Evolutionary conservation across 306 rosid genomes (phyloP).

Genomic region (Gleditsia sinensis): DNA sequence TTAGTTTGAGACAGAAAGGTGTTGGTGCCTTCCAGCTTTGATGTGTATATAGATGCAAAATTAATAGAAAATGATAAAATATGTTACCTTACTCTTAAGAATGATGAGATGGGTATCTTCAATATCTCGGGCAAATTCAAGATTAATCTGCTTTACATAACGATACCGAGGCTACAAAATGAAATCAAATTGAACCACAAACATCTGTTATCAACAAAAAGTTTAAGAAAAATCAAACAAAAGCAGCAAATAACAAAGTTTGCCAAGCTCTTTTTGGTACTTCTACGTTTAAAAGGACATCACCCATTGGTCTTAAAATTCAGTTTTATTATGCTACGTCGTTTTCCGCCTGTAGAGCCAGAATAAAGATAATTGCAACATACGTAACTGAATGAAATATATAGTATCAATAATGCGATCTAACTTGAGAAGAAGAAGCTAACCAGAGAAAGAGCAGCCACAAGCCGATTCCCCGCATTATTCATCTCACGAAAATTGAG

Average conservation of each 20-base stretch:
- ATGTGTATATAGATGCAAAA: neutral
- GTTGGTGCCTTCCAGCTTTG: slow-evolving; percentile 2
- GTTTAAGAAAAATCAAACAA: neutral
- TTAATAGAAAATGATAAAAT: neutral
- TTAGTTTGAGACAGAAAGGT: neutral
- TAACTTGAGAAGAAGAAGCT: slow-evolving; percentile 18
- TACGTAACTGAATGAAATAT: neutral
- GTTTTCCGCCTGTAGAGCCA: neutral
- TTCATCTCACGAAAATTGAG: slow-evolving; percentile 66
- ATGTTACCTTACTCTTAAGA: slow-evolving; percentile 61
- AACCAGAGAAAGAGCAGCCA: slow-evolving; percentile 74
- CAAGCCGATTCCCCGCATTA: slow-evolving; percentile 71
- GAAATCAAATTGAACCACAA: slow-evolving; percentile 28
- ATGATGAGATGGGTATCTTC: slow-evolving; percentile 73
- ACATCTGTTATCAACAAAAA: slow-evolving; percentile 28
- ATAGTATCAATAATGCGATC: neutral
- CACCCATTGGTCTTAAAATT: neutral
- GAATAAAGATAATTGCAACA: neutral
- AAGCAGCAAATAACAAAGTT: neutral
- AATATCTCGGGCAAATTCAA: slow-evolving; percentile 77
- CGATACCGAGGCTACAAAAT: slow-evolving; percentile 64
- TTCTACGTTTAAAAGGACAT: neutral
- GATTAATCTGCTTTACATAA: slow-evolving; percentile 60
- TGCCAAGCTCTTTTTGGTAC: neutral
- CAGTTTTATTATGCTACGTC: neutral